Evolutionary conservation across 2,329 filamentous ascomycete genomes (phyloP).

Genomic region (Pseudogymnoascus sp.): DNA sequence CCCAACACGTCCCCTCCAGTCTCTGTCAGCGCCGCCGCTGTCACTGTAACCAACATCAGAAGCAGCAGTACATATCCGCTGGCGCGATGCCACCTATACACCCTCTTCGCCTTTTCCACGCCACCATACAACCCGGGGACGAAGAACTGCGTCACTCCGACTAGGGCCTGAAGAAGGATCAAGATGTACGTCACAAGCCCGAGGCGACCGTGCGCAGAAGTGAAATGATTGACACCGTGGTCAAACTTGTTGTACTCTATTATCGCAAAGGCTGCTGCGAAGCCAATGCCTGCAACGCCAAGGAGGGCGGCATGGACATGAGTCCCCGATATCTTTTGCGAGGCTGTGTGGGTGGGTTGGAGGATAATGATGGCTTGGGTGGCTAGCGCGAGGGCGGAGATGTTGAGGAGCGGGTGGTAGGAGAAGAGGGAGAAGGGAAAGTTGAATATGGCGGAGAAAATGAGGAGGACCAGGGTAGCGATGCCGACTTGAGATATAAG

Average conservation of each 20-base stretch:
- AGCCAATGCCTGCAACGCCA: slow-evolving; percentile 44
- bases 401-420: slow-evolving; percentile 70
- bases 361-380: slow-evolving; percentile 76
- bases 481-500: slow-evolving; percentile 72
- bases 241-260: slow-evolving; percentile 81
- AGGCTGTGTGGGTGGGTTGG: slow-evolving; percentile 73
- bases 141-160: slow-evolving; percentile 80
- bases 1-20: slow-evolving; percentile 63
- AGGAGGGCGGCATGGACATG: slow-evolving; percentile 61
- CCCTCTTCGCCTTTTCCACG: slow-evolving; percentile 66
- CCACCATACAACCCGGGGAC: slow-evolving; percentile 69
- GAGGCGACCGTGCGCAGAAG: slow-evolving; percentile 72
- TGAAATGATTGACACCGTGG: slow-evolving; percentile 63
- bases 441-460: slow-evolving; percentile 72
- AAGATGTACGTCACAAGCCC: slow-evolving; percentile 69
- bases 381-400: slow-evolving; percentile 63
- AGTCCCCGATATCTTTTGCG: slow-evolving; percentile 61
- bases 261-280: slow-evolving; percentile 58
- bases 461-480: slow-evolving; percentile 64
- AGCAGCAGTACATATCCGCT: slow-evolving; percentile 68
- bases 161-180: slow-evolving; percentile 63
- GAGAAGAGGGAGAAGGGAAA: slow-evolving; percentile 72
- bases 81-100: slow-evolving; percentile 86
- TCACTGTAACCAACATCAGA: slow-evolving; percentile 66
- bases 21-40: slow-evolving; percentile 67